These are phyloP conservation scores for Xylaria sp. DNA, from an alignment of 2,329 filamentous ascomycete species.

Conservation along the genomic window DNA sequence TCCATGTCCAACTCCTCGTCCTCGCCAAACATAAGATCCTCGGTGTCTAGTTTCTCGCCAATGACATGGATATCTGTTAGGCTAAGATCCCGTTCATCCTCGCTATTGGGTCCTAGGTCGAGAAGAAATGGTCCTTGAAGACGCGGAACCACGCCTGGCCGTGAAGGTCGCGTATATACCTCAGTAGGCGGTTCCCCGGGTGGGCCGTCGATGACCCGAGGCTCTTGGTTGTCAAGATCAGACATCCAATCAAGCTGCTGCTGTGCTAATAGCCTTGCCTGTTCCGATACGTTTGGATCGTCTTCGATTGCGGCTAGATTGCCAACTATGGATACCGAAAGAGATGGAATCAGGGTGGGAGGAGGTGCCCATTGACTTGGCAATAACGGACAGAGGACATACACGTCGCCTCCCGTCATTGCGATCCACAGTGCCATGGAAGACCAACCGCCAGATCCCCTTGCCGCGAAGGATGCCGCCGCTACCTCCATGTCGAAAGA, in stretches of 20 bases:
- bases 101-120: slow-evolving; percentile 57
- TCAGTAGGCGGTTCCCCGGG: slow-evolving; percentile 57
- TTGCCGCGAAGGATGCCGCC: slow-evolving; percentile 77
- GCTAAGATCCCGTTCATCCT: slow-evolving; percentile 61
- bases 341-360: slow-evolving; percentile 76
- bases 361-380: slow-evolving; percentile 85
- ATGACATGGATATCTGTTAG: slow-evolving; percentile 68
- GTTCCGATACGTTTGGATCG: slow-evolving; percentile 58
- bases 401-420: slow-evolving; percentile 93
- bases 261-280: slow-evolving; percentile 62
- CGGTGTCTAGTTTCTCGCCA: slow-evolving; percentile 65
- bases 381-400: slow-evolving; percentile 88
- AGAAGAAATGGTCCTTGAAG: slow-evolving; percentile 68
- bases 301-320: slow-evolving; percentile 69
- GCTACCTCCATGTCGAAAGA: slow-evolving; percentile 93
- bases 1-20: slow-evolving; percentile 66
- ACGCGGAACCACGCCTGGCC: slow-evolving; percentile 63
- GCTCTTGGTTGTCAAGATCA: slow-evolving; percentile 68
- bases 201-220: slow-evolving; percentile 56
- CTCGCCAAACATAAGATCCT: slow-evolving; percentile 67
- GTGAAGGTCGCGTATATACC: slow-evolving; percentile 61
- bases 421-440: slow-evolving; percentile 96
- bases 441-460: slow-evolving; percentile 81
- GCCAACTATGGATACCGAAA: slow-evolving; percentile 82
- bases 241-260: slow-evolving; percentile 73